These are phyloP conservation scores for Cladosporium sp. DNA, from an alignment of 2,329 filamentous ascomycete genomes.

Conservation along the genomic window DNA sequence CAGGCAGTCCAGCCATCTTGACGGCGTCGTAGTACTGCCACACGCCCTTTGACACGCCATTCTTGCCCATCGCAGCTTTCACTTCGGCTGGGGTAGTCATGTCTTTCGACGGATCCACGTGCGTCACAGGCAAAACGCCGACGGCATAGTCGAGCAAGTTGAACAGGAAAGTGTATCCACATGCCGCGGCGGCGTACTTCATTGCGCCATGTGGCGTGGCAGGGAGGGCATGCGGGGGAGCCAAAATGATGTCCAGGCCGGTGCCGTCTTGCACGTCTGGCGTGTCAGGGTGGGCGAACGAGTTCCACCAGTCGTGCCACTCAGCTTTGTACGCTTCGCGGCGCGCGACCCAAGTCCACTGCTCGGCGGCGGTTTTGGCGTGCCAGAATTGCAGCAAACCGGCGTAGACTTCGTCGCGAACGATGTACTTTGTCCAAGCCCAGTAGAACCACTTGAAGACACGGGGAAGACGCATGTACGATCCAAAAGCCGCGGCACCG, in stretches of 20 bases:
- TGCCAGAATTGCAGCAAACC: conserved; percentile 70
- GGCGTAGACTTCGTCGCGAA: conserved; percentile 72
- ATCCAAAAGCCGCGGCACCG: conserved; percentile 70
- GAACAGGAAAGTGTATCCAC: conserved; percentile 91
- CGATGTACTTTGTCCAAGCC: conserved; percentile 81
- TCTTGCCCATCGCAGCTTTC: conserved; percentile 54
- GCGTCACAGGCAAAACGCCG: conserved; percentile 79
- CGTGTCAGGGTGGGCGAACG: conserved; percentile 38
- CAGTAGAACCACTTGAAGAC: conserved; percentile 82
- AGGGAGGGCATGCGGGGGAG: conserved; percentile 84
- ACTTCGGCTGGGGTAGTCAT: conserved; percentile 60
- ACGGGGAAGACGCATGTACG: conserved; percentile 68
- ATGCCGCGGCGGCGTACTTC: conserved; percentile 78
- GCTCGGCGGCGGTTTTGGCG: conserved; percentile 68
- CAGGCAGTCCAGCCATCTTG: conserved; percentile 82
- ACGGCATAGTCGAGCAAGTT: conserved; percentile 85
- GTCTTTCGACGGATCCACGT: conserved; percentile 69
- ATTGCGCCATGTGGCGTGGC: conserved; percentile 84
- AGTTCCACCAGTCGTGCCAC: conserved; percentile 85
- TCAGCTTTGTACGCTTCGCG: conserved; percentile 71
- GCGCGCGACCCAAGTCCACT: conserved; percentile 75
- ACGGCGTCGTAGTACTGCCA: conserved; percentile 80
- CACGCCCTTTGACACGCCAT: conserved; percentile 75
- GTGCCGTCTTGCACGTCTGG: conserved; percentile 21
- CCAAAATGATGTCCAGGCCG: conserved; percentile 69